These are phyloP conservation scores for Emmonsia crescens DNA, from an alignment of 2,329 filamentous ascomycete genomes.

Conservation along the genomic window DNA sequence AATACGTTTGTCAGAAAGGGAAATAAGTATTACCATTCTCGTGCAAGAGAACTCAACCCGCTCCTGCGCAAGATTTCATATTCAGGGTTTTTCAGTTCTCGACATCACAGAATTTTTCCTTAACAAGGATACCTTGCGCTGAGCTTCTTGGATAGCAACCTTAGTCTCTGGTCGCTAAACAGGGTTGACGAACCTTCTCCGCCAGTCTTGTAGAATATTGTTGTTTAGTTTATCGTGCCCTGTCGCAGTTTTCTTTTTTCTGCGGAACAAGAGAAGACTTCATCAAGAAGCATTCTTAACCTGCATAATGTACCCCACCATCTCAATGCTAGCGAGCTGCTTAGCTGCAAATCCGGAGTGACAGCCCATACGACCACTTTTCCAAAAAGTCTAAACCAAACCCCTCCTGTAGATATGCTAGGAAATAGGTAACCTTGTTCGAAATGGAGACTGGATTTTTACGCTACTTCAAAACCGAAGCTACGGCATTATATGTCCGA, in stretches of 20 bases:
- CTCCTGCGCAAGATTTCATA: background rate
- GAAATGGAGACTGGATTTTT: background rate
- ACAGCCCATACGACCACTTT: background rate
- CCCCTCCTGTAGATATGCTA: background rate
- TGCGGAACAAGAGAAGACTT: background rate
- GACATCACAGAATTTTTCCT: background rate
- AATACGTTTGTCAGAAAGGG: background rate
- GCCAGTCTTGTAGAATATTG: background rate
- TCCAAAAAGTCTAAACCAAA: background rate
- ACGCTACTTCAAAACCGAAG: background rate
- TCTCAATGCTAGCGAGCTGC: background rate
- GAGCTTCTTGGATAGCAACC: background rate
- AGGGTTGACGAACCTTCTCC: background rate
- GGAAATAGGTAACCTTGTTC: background rate
- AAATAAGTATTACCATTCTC: background rate
- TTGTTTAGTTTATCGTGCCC: too few relatives aligned
- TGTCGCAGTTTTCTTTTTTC: too few relatives aligned
- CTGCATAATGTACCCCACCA: background rate
- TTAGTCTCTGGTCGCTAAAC: background rate
- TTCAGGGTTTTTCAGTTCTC: background rate
- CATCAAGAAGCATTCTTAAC: background rate
- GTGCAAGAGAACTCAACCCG: background rate
- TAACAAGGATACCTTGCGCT: background rate
- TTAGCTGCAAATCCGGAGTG: background rate
- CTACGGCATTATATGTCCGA: background rate